Evolutionary conservation across 345 rosid genomes (phyloP), one percentile per base, ranked within the genome.

Genomic region (Citrus australasica): DNA sequence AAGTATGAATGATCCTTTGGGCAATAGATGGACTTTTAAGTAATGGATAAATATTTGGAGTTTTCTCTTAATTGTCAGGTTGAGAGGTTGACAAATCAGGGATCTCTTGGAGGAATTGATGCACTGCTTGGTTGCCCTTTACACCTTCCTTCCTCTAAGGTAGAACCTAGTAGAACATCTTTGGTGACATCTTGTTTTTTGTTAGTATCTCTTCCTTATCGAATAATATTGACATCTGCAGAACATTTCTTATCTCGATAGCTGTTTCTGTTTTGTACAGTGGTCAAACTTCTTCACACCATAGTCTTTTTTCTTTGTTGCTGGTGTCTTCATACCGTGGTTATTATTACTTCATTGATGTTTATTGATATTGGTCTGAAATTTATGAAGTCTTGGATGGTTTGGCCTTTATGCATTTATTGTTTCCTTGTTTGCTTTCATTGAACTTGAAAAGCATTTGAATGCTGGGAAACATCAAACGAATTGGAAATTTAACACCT

Each of bases 71-170:
- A 76, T 77, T 73, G 72, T 76, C 83, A 94, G 98, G 86, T 92
- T 78, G 98, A 94, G 85, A 87, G 87, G 79, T 79, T 87, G 85
- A 85, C 94, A 56, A 90, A 89, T 87, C 89, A 85, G 80, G 97
- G 94, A 81, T 94, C 97, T 79, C 95, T 94, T 79, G 89, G 90
- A 7, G 95, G 97, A 81, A 89, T 92, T 67, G 95, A 94, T 87
- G 98, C 98, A 73, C 82, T 94, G 70, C 94, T 94, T 60, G 98
- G 98, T 65, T 90, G 98, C 83, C 97, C 97, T 79, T 84, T 94
- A 80, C 89, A 91, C 74, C 93, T 94, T 82, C 98, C 97, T 76
- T 91, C 92, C 64, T 80, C 91, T 38, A 88, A 91, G 92, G 97
- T 90, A 72, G 84, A 80, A 67, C 71, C 21, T 58, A 67, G 69